Evolutionary conservation across 345 rosid genomes (phyloP).

Genomic region (Mangifera indica): DNA sequence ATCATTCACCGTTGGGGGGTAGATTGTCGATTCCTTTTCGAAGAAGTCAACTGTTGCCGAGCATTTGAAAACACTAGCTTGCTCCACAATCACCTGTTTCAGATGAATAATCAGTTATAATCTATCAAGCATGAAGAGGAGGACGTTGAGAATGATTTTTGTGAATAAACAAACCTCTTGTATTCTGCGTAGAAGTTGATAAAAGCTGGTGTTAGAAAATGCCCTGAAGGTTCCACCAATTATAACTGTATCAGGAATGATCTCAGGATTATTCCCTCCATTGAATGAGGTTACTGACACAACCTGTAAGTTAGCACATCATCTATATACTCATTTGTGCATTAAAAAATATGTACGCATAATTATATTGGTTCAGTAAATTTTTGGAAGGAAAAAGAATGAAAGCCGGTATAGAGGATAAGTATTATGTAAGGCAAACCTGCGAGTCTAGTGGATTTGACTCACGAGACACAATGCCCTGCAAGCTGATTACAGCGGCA

Average conservation of each 20-base stretch:
- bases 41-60: constrained; percentile 67
- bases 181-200: constrained; percentile 63
- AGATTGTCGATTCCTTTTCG: constrained; percentile 56
- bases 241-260: constrained; percentile 50
- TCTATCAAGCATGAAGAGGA: neutral
- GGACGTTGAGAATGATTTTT: too few species aligned
- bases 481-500: constrained; percentile 73
- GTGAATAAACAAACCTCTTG: constrained; percentile 48
- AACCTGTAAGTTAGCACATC: constrained; percentile 46
- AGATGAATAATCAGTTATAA: neutral
- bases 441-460: constrained; percentile 83
- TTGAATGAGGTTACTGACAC: constrained; percentile 81
- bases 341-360: too few species aligned
- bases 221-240: constrained; percentile 82
- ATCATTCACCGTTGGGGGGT: constrained; percentile 71
- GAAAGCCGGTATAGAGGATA: neutral
- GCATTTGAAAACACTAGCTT: constrained; percentile 66
- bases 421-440: constrained; percentile 27
- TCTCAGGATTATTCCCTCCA: constrained; percentile 52
- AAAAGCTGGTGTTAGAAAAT: constrained; percentile 69
- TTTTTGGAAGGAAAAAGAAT: neutral
- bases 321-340: neutral
- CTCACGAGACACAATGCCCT: constrained; percentile 85
- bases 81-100: constrained; percentile 70
- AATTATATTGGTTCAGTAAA: too few species aligned